Evolutionary conservation across 257 asterid genomes (phyloP).

Genomic region (Pogostemon cablin): DNA sequence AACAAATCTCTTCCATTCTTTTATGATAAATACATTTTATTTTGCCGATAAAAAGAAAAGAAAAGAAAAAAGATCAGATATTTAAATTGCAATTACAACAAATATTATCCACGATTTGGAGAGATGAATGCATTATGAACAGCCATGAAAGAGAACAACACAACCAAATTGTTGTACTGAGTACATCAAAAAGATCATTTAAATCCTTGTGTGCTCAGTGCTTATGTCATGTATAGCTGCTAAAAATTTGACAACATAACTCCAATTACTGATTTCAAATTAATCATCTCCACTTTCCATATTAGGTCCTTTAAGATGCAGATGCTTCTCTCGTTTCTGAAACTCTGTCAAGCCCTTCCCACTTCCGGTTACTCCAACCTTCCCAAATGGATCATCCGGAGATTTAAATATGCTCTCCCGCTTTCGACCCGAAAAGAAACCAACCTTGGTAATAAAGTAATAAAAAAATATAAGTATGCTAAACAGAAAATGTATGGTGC

Average conservation of each 20-base stretch:
- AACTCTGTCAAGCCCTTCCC: slow-evolving; percentile 96
- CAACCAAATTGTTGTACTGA: too few relatives aligned
- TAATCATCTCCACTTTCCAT: slow-evolving; percentile 59
- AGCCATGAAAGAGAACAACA: too few relatives aligned
- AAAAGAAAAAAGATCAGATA: too few relatives aligned
- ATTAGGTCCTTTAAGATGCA: slow-evolving; percentile 89
- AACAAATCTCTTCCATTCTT: too few relatives aligned
- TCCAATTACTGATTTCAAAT: neutral
- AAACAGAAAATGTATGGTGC: neutral
- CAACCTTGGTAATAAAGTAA: slow-evolving; percentile 53
- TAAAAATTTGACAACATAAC: slow-evolving; percentile 27
- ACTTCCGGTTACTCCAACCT: slow-evolving; percentile 97
- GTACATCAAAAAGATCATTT: too few relatives aligned
- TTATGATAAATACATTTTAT: too few relatives aligned
- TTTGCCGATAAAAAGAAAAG: too few relatives aligned
- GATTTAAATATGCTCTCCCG: slow-evolving; percentile 95
- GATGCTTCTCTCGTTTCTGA: slow-evolving; percentile 92
- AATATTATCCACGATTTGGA: too few relatives aligned
- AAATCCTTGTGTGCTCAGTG: neutral
- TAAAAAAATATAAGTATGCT: neutral
- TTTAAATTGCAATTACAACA: too few relatives aligned
- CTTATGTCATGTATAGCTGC: slow-evolving; percentile 18
- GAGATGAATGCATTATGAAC: too few relatives aligned
- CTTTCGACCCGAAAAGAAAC: slow-evolving; percentile 95
- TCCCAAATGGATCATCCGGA: slow-evolving; percentile 91